A percentile compares a stretch with the other conserved stretches of the same genome.
Evolutionary conservation across 352 stramenopile species (phyloP).

Genomic region (Phytophthora litchii): DNA sequence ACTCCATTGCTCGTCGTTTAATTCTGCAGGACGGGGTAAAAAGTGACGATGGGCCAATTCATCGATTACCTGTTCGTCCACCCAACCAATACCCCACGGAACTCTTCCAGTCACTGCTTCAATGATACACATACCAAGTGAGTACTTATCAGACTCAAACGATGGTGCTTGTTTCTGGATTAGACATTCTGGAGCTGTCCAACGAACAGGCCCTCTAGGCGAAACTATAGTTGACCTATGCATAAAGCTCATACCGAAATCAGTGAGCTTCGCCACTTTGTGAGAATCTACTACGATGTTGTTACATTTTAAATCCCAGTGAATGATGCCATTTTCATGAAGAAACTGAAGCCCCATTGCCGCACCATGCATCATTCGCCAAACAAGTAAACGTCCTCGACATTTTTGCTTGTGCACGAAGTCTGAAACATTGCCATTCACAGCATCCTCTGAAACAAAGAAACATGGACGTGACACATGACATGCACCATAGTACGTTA

Average conservation of each 20-base stretch:
- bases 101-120: conserved; percentile 8
- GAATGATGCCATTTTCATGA: neutral
- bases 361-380: neutral
- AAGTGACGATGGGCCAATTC: conserved; percentile 1
- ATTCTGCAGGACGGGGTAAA: neutral
- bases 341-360: neutral
- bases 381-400: neutral
- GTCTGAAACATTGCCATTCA: neutral
- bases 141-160: neutral
- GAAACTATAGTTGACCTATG: neutral
- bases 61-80: neutral
- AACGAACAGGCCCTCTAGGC: neutral
- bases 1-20: conserved; percentile 2
- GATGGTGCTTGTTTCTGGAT: neutral
- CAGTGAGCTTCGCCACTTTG: neutral
- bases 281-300: neutral
- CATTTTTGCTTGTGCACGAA: neutral
- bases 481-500: neutral
- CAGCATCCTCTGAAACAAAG: neutral
- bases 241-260: neutral
- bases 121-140: conserved; percentile 14
- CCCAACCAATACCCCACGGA: conserved; percentile 1
- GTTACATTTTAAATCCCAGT: neutral
- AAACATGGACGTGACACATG: neutral
- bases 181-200: neutral